Percentiles rank a stretch among this genome's conserved stretches.
Evolutionary conservation across 75 land plant genomes (phyloP).

Genomic region (Chamaecyparis obtusa): DNA sequence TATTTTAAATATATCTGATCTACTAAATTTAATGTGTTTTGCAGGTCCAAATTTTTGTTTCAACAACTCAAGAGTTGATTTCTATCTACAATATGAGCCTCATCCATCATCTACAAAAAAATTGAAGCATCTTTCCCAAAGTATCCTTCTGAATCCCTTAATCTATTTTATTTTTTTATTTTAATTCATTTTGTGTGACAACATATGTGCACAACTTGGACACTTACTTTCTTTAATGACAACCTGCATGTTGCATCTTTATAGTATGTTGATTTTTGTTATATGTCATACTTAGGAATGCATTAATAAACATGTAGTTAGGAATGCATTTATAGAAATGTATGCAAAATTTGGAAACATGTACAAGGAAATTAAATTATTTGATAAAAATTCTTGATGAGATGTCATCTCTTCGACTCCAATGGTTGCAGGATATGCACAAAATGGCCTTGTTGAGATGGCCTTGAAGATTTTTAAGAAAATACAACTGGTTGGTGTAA

Average conservation of each 20-base stretch:
- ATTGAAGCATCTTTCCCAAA: constrained; percentile 86
- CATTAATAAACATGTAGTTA: too few species aligned
- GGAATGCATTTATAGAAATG: too few species aligned
- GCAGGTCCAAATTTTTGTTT: constrained; percentile 92
- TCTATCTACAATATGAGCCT: constrained; percentile 79
- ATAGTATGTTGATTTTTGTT: too few species aligned
- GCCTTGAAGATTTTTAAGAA: too few species aligned
- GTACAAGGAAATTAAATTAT: too few species aligned
- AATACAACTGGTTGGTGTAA: too few species aligned
- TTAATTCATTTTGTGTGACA: not conserved
- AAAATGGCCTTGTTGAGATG: too few species aligned
- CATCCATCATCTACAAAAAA: constrained; percentile 92
- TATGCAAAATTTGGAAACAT: too few species aligned
- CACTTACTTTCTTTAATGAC: not conserved
- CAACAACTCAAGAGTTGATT: constrained; percentile 68
- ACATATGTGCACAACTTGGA: not conserved
- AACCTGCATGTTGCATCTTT: not conserved
- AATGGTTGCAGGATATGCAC: too few species aligned
- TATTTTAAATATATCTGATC: not conserved
- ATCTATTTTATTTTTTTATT: not conserved
- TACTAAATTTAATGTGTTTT: not conserved
- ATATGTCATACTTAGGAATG: too few species aligned
- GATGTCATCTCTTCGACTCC: too few species aligned
- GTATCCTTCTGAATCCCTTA: constrained; percentile 35
- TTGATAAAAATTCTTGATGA: too few species aligned